Conservation (phyloP, 2,329 filamentous ascomycete species). For the Sporothrix dimorphospora region DNA sequence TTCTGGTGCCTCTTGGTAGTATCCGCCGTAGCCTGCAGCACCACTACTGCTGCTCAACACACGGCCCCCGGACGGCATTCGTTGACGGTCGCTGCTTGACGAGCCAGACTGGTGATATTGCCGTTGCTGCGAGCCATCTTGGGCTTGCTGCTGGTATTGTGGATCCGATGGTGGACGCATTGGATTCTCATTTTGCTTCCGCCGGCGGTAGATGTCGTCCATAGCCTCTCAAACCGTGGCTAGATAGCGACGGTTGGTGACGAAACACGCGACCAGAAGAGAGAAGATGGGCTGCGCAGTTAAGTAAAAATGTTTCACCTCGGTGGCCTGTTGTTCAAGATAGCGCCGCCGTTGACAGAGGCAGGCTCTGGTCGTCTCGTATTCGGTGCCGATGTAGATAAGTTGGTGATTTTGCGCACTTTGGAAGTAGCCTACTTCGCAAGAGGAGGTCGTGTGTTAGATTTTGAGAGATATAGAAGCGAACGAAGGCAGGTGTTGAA, state of each 20-base stretch:
- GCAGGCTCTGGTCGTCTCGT: neutral
- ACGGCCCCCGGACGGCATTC: slow-evolving; percentile 11
- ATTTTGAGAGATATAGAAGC: neutral
- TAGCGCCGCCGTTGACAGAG: neutral
- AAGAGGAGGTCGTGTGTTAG: neutral
- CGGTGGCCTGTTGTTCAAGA: neutral
- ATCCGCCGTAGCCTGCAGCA: slow-evolving; percentile 60
- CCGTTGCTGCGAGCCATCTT: slow-evolving; percentile 53
- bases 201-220: slow-evolving; percentile 74
- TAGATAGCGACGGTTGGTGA: neutral
- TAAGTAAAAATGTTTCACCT: neutral
- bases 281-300: neutral
- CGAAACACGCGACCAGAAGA: neutral
- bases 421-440: neutral
- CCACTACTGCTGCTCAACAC: slow-evolving; percentile 52
- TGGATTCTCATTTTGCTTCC: slow-evolving; percentile 75
- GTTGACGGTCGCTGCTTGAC: slow-evolving; percentile 44
- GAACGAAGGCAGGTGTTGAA: neutral
- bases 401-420: neutral
- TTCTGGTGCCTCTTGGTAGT: slow-evolving; percentile 59
- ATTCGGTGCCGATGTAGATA: neutral
- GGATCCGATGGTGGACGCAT: slow-evolving; percentile 62
- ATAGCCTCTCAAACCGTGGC: slow-evolving; percentile 48
- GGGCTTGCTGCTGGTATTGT: slow-evolving; percentile 52
- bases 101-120: slow-evolving; percentile 48